These are phyloP conservation scores for Babesia bigemina DNA, from an alignment of 169 alveolate genomes.

Conservation along the genomic window DNA sequence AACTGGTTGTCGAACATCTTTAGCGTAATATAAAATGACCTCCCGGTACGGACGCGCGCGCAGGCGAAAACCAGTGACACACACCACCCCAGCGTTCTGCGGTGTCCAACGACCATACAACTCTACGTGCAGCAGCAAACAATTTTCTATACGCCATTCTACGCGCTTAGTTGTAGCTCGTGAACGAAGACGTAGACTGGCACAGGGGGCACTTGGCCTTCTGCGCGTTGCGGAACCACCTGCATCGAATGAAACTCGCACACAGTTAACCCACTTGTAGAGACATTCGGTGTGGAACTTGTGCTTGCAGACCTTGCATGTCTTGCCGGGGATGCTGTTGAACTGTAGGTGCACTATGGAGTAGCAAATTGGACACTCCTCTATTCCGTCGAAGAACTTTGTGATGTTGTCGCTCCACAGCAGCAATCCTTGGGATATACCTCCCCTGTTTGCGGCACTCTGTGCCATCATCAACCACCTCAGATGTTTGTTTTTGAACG, in stretches of 20 bases:
- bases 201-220: constrained; percentile 69
- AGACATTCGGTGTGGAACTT: constrained; percentile 65
- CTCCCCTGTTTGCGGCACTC: constrained; percentile 51
- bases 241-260: not conserved
- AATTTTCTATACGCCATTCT: not conserved
- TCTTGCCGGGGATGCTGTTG: constrained; percentile 57
- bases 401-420: constrained; percentile 61
- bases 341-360: constrained; percentile 64
- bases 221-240: constrained; percentile 68
- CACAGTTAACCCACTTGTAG: constrained; percentile 32
- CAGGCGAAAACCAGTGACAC: too few species aligned
- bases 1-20: not conserved
- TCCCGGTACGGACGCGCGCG: not conserved
- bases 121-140: too few species aligned
- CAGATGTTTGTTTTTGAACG: constrained; percentile 46
- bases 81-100: not conserved
- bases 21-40: too few species aligned
- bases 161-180: constrained; percentile 8
- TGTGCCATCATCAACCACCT: constrained; percentile 60
- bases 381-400: constrained; percentile 52
- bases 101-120: too few species aligned
- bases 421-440: constrained; percentile 53
- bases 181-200: constrained; percentile 48
- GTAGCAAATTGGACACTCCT: constrained; percentile 66
- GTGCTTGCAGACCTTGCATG: constrained; percentile 65